Conservation (phyloP, 768 basidiomycete species). For the Leccinum pellstonianum region DNA sequence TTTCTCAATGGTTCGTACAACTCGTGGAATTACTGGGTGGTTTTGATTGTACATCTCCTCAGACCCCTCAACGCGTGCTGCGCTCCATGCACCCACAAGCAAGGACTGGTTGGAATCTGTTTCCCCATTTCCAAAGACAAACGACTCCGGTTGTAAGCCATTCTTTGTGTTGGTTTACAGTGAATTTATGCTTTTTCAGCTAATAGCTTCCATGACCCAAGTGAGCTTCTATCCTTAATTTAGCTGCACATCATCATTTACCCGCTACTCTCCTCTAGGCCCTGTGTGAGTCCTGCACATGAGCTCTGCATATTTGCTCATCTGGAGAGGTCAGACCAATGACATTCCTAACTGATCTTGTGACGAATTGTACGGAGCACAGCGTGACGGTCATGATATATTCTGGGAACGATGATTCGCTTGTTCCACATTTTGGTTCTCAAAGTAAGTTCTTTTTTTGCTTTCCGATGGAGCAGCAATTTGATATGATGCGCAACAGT, state of each 20-base stretch:
- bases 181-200: conserved; percentile 13
- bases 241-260: background rate
- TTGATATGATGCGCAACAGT: conserved; percentile 34
- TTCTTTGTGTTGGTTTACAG: background rate
- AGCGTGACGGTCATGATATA: conserved; percentile 51
- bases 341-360: conserved; percentile 62
- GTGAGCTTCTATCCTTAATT: conserved; percentile 21
- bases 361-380: conserved; percentile 54
- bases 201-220: conserved; percentile 26
- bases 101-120: conserved; percentile 42
- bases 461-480: background rate
- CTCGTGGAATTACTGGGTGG: conserved; percentile 53
- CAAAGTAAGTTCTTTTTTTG: conserved; percentile 44
- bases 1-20: too few relatives aligned
- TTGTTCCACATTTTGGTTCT: conserved; percentile 59
- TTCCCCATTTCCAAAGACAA: conserved; percentile 20
- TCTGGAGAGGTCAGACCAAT: conserved; percentile 46
- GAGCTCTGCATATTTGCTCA: background rate
- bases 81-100: conserved; percentile 68
- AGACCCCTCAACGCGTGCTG: conserved; percentile 53
- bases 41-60: background rate
- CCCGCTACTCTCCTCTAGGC: conserved; percentile 21
- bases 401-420: conserved; percentile 68
- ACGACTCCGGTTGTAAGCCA: conserved; percentile 11
- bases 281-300: conserved; percentile 30